These are phyloP conservation scores for Hypoxylon sp. DNA, from an alignment of 2,329 filamentous ascomycete genomes.

Conservation along the genomic window DNA sequence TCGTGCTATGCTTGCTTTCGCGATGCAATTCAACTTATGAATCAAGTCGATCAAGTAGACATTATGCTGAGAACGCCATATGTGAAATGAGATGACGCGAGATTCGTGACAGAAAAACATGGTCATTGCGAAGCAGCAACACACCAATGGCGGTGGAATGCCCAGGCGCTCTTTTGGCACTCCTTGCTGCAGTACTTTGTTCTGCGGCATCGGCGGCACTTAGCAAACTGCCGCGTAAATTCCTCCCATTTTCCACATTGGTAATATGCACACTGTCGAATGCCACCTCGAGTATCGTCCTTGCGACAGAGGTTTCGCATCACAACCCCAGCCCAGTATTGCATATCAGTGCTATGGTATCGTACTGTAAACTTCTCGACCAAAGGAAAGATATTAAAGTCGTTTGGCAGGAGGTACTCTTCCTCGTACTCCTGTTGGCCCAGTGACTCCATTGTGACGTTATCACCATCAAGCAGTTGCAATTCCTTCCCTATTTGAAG, in stretches of 20 bases:
- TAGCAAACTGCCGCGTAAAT: conserved; percentile 95
- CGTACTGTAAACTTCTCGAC: conserved; percentile 98
- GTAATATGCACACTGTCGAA: conserved; percentile 97
- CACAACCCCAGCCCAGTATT: conserved; percentile 99
- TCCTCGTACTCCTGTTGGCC: conserved; percentile 76
- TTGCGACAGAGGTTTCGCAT: conserved; percentile 99
- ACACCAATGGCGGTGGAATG: conserved; percentile 98
- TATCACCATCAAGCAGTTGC: conserved; percentile 81
- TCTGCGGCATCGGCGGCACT: conserved; percentile 93
- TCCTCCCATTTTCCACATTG: conserved; percentile 99
- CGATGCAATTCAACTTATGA: conserved; percentile 56
- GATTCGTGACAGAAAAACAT: conserved; percentile 31
- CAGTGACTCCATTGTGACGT: conserved; percentile 58
- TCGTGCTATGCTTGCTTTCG: conserved; percentile 58
- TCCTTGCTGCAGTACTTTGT: conserved; percentile 99
- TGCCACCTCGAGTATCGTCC: conserved; percentile 93
- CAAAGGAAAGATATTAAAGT: conserved; percentile 98
- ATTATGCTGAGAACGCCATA: conserved; percentile 56
- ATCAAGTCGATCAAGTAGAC: conserved; percentile 55
- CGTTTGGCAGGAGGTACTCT: conserved; percentile 91
- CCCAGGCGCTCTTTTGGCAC: conserved; percentile 99
- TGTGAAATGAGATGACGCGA: conserved; percentile 49
- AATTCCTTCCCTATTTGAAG: conserved; percentile 92
- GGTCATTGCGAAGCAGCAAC: conserved; percentile 75
- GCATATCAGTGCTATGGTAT: conserved; percentile 96